Percentiles rank a stretch among this genome's conserved stretches.
phyloP scores from a whole-genome alignment of 2,329 filamentous ascomycete species.

The Fusarium proliferatum region DNA sequence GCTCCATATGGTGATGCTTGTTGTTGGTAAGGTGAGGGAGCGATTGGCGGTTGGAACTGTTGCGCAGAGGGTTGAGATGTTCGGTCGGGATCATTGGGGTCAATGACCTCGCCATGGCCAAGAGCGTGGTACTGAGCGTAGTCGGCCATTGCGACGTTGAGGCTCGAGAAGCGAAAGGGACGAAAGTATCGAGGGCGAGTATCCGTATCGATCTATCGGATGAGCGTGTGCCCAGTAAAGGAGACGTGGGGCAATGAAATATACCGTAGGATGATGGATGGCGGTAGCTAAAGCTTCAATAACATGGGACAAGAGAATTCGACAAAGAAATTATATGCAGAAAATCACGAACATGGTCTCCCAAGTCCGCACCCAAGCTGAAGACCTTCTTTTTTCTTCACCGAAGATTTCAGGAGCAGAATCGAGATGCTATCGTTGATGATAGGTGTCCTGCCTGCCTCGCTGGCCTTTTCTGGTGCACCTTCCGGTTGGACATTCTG shows the following conservation, averaged over 20 bases:
- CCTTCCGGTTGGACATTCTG: conserved; percentile 35
- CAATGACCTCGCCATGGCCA: conserved; percentile 65
- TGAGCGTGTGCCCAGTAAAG: conserved; percentile 44
- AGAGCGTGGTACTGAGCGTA: conserved; percentile 67
- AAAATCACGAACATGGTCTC: conserved; percentile 40
- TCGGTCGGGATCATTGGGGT: conserved; percentile 65
- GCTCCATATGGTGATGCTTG: conserved; percentile 52
- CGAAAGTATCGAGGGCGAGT: conserved; percentile 34
- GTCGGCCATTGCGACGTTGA: conserved; percentile 60
- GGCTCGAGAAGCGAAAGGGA: conserved; percentile 20
- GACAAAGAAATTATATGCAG: conserved; percentile 38
- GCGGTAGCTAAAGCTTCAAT: conserved; percentile 25
- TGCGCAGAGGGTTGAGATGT: conserved; percentile 61
- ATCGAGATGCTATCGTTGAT: conserved; percentile 28
- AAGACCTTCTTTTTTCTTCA: conserved; percentile 13
- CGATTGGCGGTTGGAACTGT: conserved; percentile 67
- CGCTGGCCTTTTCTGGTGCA: conserved; percentile 47
- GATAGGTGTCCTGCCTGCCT: conserved; percentile 45
- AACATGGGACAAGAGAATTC: conserved; percentile 34
- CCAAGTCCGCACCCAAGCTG: conserved; percentile 30
- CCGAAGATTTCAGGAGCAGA: conserved; percentile 24
- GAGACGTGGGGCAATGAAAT: conserved; percentile 43
- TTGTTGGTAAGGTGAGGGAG: conserved; percentile 66
- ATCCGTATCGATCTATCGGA: conserved; percentile 40
- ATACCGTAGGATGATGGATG: conserved; percentile 11